These are phyloP conservation scores for Fraxinus pennsylvanica DNA, from an alignment of 257 asterid species.

Conservation along the genomic window DNA sequence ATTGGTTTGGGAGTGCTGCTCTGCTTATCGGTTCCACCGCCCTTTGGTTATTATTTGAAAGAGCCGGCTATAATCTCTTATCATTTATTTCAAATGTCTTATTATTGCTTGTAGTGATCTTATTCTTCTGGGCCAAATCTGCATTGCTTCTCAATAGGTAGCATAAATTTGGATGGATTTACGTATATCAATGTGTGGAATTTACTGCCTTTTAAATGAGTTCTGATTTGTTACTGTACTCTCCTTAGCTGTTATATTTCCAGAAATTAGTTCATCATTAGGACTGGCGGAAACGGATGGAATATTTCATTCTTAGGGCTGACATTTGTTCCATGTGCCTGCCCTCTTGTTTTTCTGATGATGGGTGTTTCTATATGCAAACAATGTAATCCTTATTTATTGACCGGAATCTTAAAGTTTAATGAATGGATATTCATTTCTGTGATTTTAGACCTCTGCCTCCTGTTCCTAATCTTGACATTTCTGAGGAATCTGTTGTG, in stretches of 20 bases:
- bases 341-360: background rate
- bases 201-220: constrained; percentile 5
- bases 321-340: background rate
- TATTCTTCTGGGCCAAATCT: constrained; percentile 93
- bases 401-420: background rate
- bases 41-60: constrained; percentile 83
- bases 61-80: constrained; percentile 76
- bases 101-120: constrained; percentile 69
- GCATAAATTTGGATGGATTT: constrained; percentile 8
- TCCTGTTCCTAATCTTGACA: constrained; percentile 82
- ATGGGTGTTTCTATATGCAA: background rate
- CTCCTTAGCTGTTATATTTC: constrained; percentile 2
- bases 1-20: constrained; percentile 48
- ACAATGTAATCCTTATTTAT: background rate
- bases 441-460: constrained; percentile 76
- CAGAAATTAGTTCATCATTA: background rate
- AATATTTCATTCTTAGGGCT: background rate
- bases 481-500: constrained; percentile 66
- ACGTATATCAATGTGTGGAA: background rate
- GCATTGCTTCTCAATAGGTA: constrained; percentile 94
- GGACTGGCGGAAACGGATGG: constrained; percentile 21
- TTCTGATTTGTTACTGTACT: background rate
- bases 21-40: constrained; percentile 68
- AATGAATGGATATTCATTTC: constrained; percentile 16
- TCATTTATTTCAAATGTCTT: constrained; percentile 77